A percentile compares a stretch with the other conserved stretches of the same genome.
Conservation (phyloP, 1,284 basidiomycete species). For the Cryptococcus depauperatus region DNA sequence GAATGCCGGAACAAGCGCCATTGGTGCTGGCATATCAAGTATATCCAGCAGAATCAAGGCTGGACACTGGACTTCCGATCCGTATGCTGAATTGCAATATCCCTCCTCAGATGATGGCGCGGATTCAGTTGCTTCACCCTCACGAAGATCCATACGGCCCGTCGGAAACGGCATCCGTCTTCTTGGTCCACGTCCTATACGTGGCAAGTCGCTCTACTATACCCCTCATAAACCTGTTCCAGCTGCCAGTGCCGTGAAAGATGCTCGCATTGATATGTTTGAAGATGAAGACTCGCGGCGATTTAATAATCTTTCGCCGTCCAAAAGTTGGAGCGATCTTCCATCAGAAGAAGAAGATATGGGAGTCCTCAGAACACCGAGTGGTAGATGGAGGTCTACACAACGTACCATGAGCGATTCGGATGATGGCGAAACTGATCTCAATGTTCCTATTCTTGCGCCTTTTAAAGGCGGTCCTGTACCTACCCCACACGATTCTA, state of each 20-base stretch:
- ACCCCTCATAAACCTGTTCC: not conserved
- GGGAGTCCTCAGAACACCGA: slow-evolving; percentile 10
- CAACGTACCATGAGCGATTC: slow-evolving; percentile 14
- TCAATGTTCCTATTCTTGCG: slow-evolving; percentile 5
- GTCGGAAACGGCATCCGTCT: slow-evolving; percentile 30
- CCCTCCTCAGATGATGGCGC: slow-evolving; percentile 1
- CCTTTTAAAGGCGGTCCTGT: slow-evolving; percentile 34
- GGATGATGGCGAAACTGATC: slow-evolving; percentile 5
- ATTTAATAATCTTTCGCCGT: slow-evolving; percentile 6
- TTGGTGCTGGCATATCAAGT: slow-evolving; percentile 17
- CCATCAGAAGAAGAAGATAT: slow-evolving; percentile 14
- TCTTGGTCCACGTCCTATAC: slow-evolving; percentile 19
- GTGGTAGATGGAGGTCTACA: slow-evolving; percentile 17
- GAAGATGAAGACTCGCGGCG: slow-evolving; percentile 30
- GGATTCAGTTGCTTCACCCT: slow-evolving; percentile 5
- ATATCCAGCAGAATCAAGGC: slow-evolving; percentile 15
- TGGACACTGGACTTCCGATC: slow-evolving; percentile 1
- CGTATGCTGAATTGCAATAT: slow-evolving; percentile 22
- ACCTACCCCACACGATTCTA: slow-evolving; percentile 26
- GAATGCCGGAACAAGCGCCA: slow-evolving; percentile 19
- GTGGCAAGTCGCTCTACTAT: slow-evolving; percentile 10
- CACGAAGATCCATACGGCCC: slow-evolving; percentile 18
- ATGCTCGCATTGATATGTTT: slow-evolving; percentile 31
- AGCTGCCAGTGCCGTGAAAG: slow-evolving; percentile 4
- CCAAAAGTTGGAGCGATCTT: too few relatives aligned